These are phyloP conservation scores for Microsporum canis DNA, from an alignment of 2,329 filamentous ascomycete genomes.

Conservation along the genomic window DNA sequence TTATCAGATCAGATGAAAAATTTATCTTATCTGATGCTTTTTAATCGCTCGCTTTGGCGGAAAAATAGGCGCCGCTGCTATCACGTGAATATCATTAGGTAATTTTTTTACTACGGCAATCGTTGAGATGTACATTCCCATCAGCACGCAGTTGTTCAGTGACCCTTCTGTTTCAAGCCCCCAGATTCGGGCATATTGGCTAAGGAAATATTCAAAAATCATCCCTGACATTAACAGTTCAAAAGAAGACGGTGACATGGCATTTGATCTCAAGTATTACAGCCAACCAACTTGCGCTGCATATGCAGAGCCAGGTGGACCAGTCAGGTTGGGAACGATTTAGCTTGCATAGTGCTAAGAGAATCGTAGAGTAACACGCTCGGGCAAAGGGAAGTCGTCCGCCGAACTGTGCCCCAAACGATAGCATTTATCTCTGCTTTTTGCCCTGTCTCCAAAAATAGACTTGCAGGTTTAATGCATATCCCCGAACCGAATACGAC, in stretches of 20 bases:
- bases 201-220: neutral
- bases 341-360: neutral
- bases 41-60: slow-evolving; percentile 5
- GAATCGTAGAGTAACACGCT: neutral
- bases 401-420: neutral
- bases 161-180: too few species aligned
- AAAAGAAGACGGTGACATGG: neutral
- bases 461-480: neutral
- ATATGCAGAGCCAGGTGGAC: neutral
- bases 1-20: slow-evolving; percentile 9
- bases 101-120: neutral
- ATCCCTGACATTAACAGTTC: neutral
- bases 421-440: neutral
- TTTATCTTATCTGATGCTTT: slow-evolving; percentile 11
- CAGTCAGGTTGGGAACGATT: neutral
- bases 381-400: neutral
- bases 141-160: too few species aligned
- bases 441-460: neutral
- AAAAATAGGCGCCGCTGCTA: neutral
- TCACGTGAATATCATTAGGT: neutral
- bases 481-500: neutral
- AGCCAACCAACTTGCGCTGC: neutral
- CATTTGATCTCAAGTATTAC: neutral
- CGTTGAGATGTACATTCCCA: too few species aligned
- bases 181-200: too few species aligned